Evolutionary conservation across 2,329 filamentous ascomycete species (phyloP).

Genomic region (Knufia fluminis): DNA sequence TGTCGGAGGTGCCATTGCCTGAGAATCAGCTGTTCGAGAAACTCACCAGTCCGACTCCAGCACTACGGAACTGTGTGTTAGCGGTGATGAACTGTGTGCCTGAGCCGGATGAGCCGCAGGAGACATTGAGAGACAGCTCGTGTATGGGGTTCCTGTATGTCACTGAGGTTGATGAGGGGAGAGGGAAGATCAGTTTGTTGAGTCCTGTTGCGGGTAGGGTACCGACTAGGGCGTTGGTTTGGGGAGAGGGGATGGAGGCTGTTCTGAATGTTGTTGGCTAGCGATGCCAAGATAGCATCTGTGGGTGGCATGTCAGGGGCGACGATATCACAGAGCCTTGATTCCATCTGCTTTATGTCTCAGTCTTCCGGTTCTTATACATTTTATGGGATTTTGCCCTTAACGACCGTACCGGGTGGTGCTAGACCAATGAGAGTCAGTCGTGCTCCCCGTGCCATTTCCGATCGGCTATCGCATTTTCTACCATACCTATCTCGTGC

Average conservation of each 20-base stretch:
- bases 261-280: slow-evolving; percentile 23
- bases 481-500: too few species aligned
- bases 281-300: too few species aligned
- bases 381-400: too few species aligned
- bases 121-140: slow-evolving; percentile 62
- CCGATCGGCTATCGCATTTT: too few species aligned
- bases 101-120: slow-evolving; percentile 52
- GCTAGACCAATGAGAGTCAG: too few species aligned
- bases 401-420: too few species aligned
- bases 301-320: too few species aligned
- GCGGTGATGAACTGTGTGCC: slow-evolving; percentile 72
- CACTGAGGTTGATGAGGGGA: slow-evolving; percentile 78
- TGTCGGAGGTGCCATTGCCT: slow-evolving; percentile 18
- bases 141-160: slow-evolving; percentile 93
- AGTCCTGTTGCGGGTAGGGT: slow-evolving; percentile 75
- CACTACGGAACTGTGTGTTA: slow-evolving; percentile 70
- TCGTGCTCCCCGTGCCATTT: too few species aligned
- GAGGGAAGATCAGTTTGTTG: slow-evolving; percentile 69
- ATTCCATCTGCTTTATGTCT: too few species aligned
- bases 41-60: slow-evolving; percentile 25
- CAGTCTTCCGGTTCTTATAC: too few species aligned
- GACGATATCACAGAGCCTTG: too few species aligned
- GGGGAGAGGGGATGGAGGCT: slow-evolving; percentile 66
- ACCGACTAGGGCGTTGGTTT: slow-evolving; percentile 69
- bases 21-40: slow-evolving; percentile 23